Evolutionary conservation across 78 protist genomes (phyloP).

Genomic region (Dictyostelium capitatum): DNA sequence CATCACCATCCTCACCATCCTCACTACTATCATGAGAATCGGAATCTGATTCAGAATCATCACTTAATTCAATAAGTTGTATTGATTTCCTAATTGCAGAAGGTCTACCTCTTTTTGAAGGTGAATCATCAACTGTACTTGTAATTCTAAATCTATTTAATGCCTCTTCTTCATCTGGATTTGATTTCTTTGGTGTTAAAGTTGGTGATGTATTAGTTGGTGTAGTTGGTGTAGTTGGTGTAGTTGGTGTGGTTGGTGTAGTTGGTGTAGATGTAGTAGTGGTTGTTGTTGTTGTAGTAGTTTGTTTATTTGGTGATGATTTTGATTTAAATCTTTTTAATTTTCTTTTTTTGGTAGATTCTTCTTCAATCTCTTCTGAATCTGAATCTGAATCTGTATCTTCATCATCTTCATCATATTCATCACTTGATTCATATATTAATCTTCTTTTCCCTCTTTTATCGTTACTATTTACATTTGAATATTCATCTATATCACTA

Average conservation of each 20-base stretch:
- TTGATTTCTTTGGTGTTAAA: not conserved
- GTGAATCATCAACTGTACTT: not conserved
- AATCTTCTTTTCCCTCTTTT: no score
- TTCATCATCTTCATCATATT: no score
- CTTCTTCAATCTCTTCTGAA: not conserved
- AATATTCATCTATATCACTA: no score
- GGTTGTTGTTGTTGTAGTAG: no score
- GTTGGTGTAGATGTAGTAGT: no score
- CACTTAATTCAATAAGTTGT: not conserved
- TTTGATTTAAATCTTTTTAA: not conserved
- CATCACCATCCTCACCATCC: not conserved
- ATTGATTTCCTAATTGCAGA: not conserved
- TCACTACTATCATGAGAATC: no score
- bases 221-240: no score
- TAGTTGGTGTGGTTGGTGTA: no score
- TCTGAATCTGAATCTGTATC: no score
- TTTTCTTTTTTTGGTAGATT: not conserved
- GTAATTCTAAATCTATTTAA: constrained; percentile 11
- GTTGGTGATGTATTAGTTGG: not conserved
- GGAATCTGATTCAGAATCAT: not conserved
- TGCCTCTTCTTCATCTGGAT: not conserved
- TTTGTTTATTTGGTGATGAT: not conserved
- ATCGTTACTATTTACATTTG: no score
- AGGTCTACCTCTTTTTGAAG: not conserved
- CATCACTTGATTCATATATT: no score